Percentiles rank a stretch among this genome's conserved stretches.
These are phyloP conservation scores for Metschnikowia noctiluminum DNA, from an alignment of 805 yeast genomes.

Conservation along the genomic window DNA sequence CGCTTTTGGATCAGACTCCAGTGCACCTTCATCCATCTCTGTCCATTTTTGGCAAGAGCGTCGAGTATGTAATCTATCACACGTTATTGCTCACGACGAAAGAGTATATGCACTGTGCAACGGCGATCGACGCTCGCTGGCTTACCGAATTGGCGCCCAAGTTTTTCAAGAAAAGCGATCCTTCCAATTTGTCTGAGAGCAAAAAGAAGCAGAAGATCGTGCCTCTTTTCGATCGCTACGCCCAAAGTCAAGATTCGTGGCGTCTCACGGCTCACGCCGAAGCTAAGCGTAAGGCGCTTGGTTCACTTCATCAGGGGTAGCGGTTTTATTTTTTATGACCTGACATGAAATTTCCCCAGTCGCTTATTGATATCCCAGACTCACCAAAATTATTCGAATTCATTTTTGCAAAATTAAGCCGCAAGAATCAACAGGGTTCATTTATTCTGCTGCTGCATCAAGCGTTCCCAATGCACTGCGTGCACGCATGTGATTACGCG, in stretches of 20 bases:
- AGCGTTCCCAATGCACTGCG: not conserved
- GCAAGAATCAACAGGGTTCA: too few species aligned
- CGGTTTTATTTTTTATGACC: too few species aligned
- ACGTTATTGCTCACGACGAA: constrained; percentile 76
- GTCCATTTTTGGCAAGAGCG: constrained; percentile 55
- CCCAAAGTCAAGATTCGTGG: constrained; percentile 70
- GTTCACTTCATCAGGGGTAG: constrained; percentile 15
- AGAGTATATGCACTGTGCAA: constrained; percentile 90
- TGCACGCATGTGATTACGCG: constrained; percentile 1
- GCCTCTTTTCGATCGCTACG: constrained; percentile 63
- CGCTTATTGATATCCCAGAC: too few species aligned
- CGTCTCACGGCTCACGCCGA: constrained; percentile 51
- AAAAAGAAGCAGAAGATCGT: constrained; percentile 63
- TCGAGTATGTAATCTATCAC: constrained; percentile 80
- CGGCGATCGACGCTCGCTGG: constrained; percentile 82
- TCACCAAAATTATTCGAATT: too few species aligned
- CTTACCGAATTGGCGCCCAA: constrained; percentile 65
- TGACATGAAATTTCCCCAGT: too few species aligned
- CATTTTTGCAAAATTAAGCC: too few species aligned
- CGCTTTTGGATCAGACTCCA: constrained; percentile 63
- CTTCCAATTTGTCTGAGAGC: constrained; percentile 44
- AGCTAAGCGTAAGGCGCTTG: constrained; percentile 26
- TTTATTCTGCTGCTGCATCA: not conserved
- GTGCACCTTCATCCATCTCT: constrained; percentile 90
- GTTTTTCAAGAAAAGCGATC: constrained; percentile 65